Percentiles rank a stretch among this genome's conserved stretches.
Conservation (phyloP, 306 rosid genomes). For the Inga leiocalycina region DNA sequence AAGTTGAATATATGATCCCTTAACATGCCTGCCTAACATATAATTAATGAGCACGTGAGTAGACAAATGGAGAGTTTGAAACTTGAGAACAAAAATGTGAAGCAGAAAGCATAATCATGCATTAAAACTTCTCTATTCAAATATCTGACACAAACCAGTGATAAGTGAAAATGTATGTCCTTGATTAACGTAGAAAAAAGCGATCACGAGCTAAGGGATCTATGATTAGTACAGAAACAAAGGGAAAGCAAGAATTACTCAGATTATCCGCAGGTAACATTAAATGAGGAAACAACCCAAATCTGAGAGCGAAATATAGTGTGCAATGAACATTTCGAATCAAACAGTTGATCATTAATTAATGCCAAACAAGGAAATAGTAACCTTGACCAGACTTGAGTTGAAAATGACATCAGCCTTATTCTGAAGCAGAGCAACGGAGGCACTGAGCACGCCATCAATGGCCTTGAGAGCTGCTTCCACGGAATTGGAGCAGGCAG, state of each 20-base stretch:
- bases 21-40: background rate
- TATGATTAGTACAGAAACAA: background rate
- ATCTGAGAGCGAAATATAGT: background rate
- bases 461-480: slow-evolving; percentile 72
- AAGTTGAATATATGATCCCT: background rate
- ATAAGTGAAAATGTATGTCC: no score
- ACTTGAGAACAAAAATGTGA: no score
- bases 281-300: background rate
- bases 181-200: no score
- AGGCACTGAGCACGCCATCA: slow-evolving; percentile 68
- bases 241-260: background rate
- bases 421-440: slow-evolving; percentile 92
- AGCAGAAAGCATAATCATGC: no score
- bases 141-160: no score
- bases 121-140: no score
- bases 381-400: slow-evolving; percentile 72
- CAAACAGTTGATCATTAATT: background rate
- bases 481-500: slow-evolving; percentile 93
- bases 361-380: background rate
- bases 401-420: slow-evolving; percentile 88
- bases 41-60: background rate
- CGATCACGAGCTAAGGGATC: no score
- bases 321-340: background rate
- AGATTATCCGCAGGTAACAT: background rate
- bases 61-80: no score